Percentiles rank a stretch among this genome's conserved stretches.
Evolutionary conservation across 2,329 filamentous ascomycete genomes (phyloP).

Genomic region (Cytospora piceicola): DNA sequence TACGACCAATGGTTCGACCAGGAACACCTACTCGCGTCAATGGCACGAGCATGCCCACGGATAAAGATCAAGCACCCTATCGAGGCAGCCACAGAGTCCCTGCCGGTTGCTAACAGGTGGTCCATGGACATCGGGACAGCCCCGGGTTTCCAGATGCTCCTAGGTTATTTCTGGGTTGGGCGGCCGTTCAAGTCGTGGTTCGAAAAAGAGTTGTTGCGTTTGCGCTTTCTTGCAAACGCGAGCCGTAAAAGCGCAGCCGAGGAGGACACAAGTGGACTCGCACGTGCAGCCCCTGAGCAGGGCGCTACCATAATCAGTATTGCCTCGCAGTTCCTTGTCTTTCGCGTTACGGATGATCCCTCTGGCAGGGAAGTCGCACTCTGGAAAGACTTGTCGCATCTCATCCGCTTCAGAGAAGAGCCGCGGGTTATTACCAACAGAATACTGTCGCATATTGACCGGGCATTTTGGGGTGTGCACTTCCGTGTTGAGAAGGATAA

Average conservation of each 20-base stretch:
- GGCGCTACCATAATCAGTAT: constrained; percentile 40
- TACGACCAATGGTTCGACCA: constrained; percentile 40
- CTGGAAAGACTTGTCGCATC: constrained; percentile 41
- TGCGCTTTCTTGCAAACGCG: constrained; percentile 14
- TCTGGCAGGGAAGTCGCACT: constrained; percentile 40
- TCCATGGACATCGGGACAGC: constrained; percentile 18
- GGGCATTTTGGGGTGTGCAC: constrained; percentile 42
- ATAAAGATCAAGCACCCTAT: constrained; percentile 36
- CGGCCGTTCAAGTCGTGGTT: constrained; percentile 27
- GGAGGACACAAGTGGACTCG: constrained; percentile 26
- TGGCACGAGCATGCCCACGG: constrained; percentile 35
- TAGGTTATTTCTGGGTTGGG: constrained; percentile 29
- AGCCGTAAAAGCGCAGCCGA: constrained; percentile 20
- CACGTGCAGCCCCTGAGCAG: not conserved
- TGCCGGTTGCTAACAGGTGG: constrained; percentile 23
- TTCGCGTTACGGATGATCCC: constrained; percentile 43
- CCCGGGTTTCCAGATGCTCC: constrained; percentile 13
- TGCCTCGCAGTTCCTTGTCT: constrained; percentile 40
- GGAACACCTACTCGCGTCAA: constrained; percentile 33
- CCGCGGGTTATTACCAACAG: constrained; percentile 36
- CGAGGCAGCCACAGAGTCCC: constrained; percentile 19
- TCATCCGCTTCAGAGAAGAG: constrained; percentile 39
- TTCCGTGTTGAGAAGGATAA: constrained; percentile 43
- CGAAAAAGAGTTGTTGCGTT: constrained; percentile 11
- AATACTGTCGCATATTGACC: constrained; percentile 34